Base-by-base conservation (phyloP, 352 stramenopile genomes). In the Pythium graminicola region DNA sequence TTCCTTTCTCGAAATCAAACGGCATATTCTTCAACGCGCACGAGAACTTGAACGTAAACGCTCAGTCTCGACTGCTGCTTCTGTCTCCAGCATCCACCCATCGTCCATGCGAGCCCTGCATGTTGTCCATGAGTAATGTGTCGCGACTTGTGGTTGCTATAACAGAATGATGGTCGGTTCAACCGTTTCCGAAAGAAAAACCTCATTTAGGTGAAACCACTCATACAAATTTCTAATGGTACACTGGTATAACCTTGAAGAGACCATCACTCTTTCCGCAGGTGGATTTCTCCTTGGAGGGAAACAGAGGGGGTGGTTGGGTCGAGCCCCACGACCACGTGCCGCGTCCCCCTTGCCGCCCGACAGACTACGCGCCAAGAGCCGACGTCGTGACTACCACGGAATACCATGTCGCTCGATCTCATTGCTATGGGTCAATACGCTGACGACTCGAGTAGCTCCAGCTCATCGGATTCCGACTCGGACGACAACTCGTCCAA, bases 1-100 rank as follows among this genome's bases (percentile, higher is more conserved):
- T 59, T 85, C 82, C 31, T 93, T 93, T 60, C 51, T 93, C n/a
- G 83, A 93, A 50, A 85, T 93, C 57, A 90, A 87, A 65, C 77
- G 83, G 24, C 80, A 93, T 54, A 86, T 91, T 54, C 62, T 89
- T 26, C 72, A 89, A 57, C 67, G 78, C 28, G 74, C 71, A 24
- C 48, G 81, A 4, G 76, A 89, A 26, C 62, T 85, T 46, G 52
- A 70, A 46, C 67, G 65, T 28, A 68, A 69, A 38, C 68, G 63
- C 24, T 14, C 31, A 58, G 40, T 22, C 13, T 49, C 50, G 3
- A 14, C 27, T 6, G 31, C 39, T 42, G 9, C 40, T 16, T 54
- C 48, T 19, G 22, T 52, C 16, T 51, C 27, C 13, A 43, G 36
- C n/a, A n/a, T n/a, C 36, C 31, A 32, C 19, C 29, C 24, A 19